Evolutionary conservation across 495 filamentous ascomycete species (phyloP).

Genomic region (Annulohypoxylon nitens): DNA sequence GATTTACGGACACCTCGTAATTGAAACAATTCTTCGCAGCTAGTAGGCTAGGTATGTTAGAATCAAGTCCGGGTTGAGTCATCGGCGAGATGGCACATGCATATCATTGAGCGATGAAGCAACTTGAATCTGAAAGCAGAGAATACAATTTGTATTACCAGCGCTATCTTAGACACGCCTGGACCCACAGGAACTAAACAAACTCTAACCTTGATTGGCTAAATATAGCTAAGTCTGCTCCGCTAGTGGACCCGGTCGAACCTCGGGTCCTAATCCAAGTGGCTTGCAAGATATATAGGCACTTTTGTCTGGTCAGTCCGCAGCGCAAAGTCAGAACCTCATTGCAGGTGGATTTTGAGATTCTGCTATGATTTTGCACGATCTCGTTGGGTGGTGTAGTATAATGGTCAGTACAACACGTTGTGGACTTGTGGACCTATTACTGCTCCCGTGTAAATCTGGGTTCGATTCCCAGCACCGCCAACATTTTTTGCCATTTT

Average conservation of each 20-base stretch:
- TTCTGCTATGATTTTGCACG: neutral
- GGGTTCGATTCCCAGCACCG: slow-evolving; percentile 46
- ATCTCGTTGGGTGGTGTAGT: slow-evolving; percentile 30
- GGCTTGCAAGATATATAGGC: neutral
- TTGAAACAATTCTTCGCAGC: neutral
- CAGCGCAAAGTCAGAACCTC: neutral
- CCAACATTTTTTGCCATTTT: slow-evolving; percentile 16
- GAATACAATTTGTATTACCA: neutral
- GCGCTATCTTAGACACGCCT: too few relatives aligned
- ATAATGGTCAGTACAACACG: slow-evolving; percentile 47
- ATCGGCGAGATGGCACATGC: slow-evolving; percentile 19
- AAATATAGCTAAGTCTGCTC: too few relatives aligned
- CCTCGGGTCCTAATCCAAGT: neutral
- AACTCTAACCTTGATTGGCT: too few relatives aligned
- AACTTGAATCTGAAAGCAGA: slow-evolving; percentile 21
- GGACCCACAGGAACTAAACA: too few relatives aligned
- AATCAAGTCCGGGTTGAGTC: slow-evolving; percentile 28
- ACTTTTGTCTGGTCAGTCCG: neutral
- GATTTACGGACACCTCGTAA: neutral
- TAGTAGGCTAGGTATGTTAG: neutral
- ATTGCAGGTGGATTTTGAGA: neutral
- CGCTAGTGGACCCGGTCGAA: neutral
- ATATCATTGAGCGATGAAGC: slow-evolving; percentile 10
- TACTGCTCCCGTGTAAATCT: slow-evolving; percentile 43
- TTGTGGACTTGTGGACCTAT: slow-evolving; percentile 43